phyloP scores from a whole-genome alignment of 805 yeast species.

The Tetrapisispora arboricola region DNA sequence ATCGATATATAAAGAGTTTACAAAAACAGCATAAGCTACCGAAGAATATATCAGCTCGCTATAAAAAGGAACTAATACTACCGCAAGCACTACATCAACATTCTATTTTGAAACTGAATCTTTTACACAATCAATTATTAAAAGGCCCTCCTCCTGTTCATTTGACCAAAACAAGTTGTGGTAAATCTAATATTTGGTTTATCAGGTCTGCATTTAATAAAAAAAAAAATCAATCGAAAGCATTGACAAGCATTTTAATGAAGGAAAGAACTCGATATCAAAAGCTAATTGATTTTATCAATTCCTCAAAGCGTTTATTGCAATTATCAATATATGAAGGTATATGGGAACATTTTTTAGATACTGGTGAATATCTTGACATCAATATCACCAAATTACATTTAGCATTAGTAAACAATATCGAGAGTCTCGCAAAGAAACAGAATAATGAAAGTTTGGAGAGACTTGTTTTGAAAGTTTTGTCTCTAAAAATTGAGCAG shows the following conservation, averaged over 20 bases:
- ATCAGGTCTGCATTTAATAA: slow-evolving; percentile 24
- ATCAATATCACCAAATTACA: neutral
- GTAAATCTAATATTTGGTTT: slow-evolving; percentile 23
- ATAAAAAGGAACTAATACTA: slow-evolving; percentile 12
- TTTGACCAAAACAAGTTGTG: slow-evolving; percentile 18
- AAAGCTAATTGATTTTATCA: slow-evolving; percentile 12
- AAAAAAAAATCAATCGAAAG: slow-evolving; percentile 18
- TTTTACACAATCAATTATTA: slow-evolving; percentile 13
- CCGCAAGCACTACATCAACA: slow-evolving; percentile 24
- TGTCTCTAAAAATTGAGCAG: too few species aligned
- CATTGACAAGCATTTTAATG: slow-evolving; percentile 14
- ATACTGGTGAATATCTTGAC: neutral
- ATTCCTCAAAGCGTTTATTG: slow-evolving; percentile 9
- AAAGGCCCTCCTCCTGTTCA: slow-evolving; percentile 21
- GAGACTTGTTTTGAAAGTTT: too few species aligned
- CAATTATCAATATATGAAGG: slow-evolving; percentile 25
- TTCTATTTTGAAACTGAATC: slow-evolving; percentile 10
- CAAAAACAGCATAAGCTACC: slow-evolving; percentile 12
- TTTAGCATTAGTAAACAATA: neutral
- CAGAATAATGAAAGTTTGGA: neutral
- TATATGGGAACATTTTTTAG: slow-evolving; percentile 22
- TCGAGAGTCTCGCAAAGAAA: neutral
- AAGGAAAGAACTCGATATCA: slow-evolving; percentile 16
- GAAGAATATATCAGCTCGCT: slow-evolving; percentile 7
- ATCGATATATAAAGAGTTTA: slow-evolving; percentile 11